Conservation (phyloP, 352 stramenopile genomes). For the Phytophthora capsici region DNA sequence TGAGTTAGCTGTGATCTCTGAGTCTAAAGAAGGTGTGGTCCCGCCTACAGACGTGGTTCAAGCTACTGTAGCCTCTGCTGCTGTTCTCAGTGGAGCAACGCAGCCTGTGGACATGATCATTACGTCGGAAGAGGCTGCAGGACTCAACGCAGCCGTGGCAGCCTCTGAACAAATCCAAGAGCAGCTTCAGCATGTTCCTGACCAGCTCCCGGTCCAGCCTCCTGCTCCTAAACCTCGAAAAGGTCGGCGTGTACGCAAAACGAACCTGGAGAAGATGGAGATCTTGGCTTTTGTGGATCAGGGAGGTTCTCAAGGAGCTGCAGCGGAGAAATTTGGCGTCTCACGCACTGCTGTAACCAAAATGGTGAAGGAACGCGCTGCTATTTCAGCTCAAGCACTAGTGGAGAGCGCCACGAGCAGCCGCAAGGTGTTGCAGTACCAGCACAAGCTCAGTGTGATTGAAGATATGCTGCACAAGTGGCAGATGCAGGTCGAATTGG, state of each 20-base stretch:
- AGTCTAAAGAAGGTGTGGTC: slow-evolving; percentile 1
- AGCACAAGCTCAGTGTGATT: slow-evolving; percentile 86
- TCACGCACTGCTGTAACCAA: slow-evolving; percentile 86
- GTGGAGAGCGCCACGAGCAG: slow-evolving; percentile 70
- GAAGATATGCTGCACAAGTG: slow-evolving; percentile 89
- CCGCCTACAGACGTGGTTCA: not conserved
- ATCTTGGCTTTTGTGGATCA: slow-evolving; percentile 85
- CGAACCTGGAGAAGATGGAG: slow-evolving; percentile 83
- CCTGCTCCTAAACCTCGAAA: slow-evolving; percentile 41
- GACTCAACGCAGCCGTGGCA: slow-evolving; percentile 16
- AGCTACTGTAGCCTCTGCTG: not conserved
- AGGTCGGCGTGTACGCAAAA: slow-evolving; percentile 77
- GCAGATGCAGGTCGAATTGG: slow-evolving; percentile 81
- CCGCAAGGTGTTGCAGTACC: slow-evolving; percentile 83
- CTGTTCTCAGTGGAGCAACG: not conserved
- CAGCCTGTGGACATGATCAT: slow-evolving; percentile 25
- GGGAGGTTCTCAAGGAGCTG: slow-evolving; percentile 74
- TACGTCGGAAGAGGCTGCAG: slow-evolving; percentile 19
- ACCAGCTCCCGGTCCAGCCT: slow-evolving; percentile 2
- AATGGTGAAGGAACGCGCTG: slow-evolving; percentile 86
- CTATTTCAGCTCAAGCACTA: slow-evolving; percentile 72
- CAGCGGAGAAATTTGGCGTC: slow-evolving; percentile 82
- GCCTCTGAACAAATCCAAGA: not conserved
- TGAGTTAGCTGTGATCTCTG: not conserved
- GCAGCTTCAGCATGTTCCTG: too few relatives aligned